Percentiles rank a stretch among this genome's conserved stretches.
phyloP scores from a whole-genome alignment of 202 grass and related monocot genomes.

The Dendrocalamus latiflorus region DNA sequence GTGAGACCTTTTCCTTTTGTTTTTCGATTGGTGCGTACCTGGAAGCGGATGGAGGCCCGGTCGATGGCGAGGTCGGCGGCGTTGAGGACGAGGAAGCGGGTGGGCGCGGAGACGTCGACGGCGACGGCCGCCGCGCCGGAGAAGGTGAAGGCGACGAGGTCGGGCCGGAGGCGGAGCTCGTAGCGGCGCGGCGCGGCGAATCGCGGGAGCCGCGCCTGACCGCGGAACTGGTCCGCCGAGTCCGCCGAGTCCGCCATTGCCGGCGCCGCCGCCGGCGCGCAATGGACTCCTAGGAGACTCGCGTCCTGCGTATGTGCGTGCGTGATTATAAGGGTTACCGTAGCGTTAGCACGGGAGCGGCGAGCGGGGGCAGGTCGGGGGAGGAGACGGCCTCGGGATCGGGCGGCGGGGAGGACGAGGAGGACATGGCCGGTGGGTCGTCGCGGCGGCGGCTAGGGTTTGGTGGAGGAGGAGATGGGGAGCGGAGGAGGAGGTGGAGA shows the following conservation, averaged over 20 bases:
- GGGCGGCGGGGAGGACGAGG: too few species aligned
- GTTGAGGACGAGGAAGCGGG: slow-evolving; percentile 78
- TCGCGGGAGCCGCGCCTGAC: slow-evolving; percentile 44
- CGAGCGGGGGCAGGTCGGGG: too few species aligned
- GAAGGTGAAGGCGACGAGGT: slow-evolving; percentile 59
- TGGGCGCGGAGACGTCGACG: slow-evolving; percentile 45
- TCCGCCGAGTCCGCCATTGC: background rate
- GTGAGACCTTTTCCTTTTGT: too few species aligned
- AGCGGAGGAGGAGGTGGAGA: too few species aligned
- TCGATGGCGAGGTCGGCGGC: slow-evolving; percentile 57
- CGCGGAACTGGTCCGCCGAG: slow-evolving; percentile 40
- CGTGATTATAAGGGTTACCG: background rate
- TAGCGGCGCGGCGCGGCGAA: slow-evolving; percentile 59
- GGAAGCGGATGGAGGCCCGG: slow-evolving; percentile 45
- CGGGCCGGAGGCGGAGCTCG: slow-evolving; percentile 46
- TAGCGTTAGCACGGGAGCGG: too few species aligned
- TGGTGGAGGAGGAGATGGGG: too few species aligned
- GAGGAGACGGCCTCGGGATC: too few species aligned
- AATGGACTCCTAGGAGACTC: background rate
- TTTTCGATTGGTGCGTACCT: background rate
- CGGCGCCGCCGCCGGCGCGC: background rate
- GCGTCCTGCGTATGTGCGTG: slow-evolving; percentile 16
- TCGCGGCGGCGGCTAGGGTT: too few species aligned
- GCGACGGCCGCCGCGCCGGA: slow-evolving; percentile 35
- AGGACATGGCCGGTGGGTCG: too few species aligned